Conservation (phyloP, 176 grass and related monocot genomes). For the Olyra latifolia region DNA sequence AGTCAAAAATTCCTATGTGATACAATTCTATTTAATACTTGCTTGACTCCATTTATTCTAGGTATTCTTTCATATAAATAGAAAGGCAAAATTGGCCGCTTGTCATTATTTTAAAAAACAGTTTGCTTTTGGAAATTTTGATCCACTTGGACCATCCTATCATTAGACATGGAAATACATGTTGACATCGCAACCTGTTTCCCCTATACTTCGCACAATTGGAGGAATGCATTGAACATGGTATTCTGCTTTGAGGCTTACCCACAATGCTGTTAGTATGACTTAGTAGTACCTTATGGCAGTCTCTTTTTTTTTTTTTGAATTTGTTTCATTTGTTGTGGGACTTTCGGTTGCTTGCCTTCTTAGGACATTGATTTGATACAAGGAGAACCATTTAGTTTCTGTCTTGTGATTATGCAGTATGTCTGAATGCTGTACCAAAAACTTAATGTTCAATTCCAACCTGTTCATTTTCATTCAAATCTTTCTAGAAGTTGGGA, state of each 20-base stretch:
- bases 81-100: neutral
- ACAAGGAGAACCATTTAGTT: neutral
- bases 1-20: neutral
- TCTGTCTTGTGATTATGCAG: neutral
- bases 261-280: neutral
- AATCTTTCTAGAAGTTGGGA: neutral
- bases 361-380: constrained; percentile 4
- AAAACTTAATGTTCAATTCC: neutral
- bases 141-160: neutral
- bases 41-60: neutral
- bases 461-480: neutral
- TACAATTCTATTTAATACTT: neutral
- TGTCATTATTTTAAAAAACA: neutral
- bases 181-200: neutral
- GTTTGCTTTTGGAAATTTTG: neutral
- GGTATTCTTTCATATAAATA: neutral
- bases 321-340: neutral
- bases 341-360: neutral
- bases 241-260: neutral
- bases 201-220: neutral
- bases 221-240: neutral
- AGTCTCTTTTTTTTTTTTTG: neutral
- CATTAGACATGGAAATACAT: neutral
- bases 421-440: neutral
- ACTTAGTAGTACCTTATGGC: neutral